phyloP scores from a whole-genome alignment of 768 basidiomycete species.

The Rickenella mellea region DNA sequence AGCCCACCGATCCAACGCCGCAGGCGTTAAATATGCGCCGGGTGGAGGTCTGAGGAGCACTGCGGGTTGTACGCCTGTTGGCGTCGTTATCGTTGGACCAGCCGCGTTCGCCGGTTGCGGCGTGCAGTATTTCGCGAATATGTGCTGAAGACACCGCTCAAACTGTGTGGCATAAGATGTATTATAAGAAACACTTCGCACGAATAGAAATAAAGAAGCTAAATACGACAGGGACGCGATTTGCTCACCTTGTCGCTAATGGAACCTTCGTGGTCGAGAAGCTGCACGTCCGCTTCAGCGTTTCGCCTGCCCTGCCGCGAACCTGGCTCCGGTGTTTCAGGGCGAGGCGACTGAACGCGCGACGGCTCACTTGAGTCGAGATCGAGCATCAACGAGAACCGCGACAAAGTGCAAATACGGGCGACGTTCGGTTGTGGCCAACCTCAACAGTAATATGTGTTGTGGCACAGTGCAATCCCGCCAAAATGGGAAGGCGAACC shows the following conservation, averaged over 20 bases:
- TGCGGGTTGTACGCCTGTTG: slow-evolving; percentile 7
- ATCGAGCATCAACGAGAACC: too few species aligned
- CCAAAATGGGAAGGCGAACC: too few species aligned
- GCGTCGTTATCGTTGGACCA: slow-evolving; percentile 2
- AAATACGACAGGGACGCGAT: neutral
- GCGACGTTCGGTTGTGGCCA: too few species aligned
- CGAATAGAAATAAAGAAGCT: neutral
- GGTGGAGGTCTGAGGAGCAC: slow-evolving; percentile 35
- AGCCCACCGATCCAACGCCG: slow-evolving; percentile 69
- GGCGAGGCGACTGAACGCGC: slow-evolving; percentile 37
- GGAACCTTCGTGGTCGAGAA: slow-evolving; percentile 63
- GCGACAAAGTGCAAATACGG: too few species aligned
- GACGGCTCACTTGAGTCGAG: slow-evolving; percentile 4
- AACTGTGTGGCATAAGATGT: slow-evolving; percentile 29
- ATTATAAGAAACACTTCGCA: neutral
- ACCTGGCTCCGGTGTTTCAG: slow-evolving; percentile 54
- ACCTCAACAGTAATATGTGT: too few species aligned
- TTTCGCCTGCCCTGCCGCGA: slow-evolving; percentile 53
- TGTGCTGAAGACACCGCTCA: slow-evolving; percentile 61
- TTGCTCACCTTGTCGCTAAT: slow-evolving; percentile 50
- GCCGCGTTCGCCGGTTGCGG: slow-evolving; percentile 25
- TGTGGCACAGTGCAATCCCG: too few species aligned
- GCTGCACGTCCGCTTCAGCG: slow-evolving; percentile 33
- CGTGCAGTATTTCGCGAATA: slow-evolving; percentile 71
- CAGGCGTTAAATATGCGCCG: slow-evolving; percentile 45